Conservation (phyloP, 192 early-diverging fungal genomes). For the Umbelopsis isabellina region DNA sequence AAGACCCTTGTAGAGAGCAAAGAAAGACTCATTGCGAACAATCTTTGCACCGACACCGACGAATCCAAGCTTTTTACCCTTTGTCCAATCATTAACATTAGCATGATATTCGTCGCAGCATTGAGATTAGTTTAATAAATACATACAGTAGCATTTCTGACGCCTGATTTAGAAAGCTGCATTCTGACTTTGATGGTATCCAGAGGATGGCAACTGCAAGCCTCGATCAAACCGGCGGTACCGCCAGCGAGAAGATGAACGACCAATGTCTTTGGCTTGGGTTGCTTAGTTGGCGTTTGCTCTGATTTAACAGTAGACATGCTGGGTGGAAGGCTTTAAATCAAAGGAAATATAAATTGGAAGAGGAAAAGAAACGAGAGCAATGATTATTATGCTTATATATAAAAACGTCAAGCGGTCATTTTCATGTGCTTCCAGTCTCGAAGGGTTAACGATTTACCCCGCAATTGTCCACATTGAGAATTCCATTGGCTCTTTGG, state of each 20-base stretch:
- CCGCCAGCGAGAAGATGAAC: constrained; percentile 90
- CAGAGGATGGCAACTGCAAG: constrained; percentile 88
- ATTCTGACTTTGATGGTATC: constrained; percentile 99
- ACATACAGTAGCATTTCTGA: constrained; percentile 57
- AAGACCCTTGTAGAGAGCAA: constrained; percentile 96
- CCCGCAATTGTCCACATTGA: constrained; percentile 21
- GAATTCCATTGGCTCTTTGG: constrained; percentile 11
- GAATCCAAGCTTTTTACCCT: constrained; percentile 63
- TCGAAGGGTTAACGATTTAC: not conserved
- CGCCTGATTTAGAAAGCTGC: constrained; percentile 80
- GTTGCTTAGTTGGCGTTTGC: constrained; percentile 14
- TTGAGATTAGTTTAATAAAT: not conserved
- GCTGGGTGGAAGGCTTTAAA: not conserved
- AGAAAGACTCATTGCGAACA: constrained; percentile 81
- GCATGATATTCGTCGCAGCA: not conserved
- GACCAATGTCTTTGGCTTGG: constrained; percentile 60
- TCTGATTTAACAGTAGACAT: not conserved
- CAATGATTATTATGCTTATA: not conserved
- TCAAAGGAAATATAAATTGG: not conserved
- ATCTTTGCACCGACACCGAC: constrained; percentile 86
- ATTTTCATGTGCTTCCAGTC: constrained; percentile 10
- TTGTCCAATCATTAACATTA: constrained; percentile 3
- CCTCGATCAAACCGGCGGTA: constrained; percentile 89
- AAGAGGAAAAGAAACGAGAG: not conserved
- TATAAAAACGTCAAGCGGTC: not conserved